phyloP scores from a whole-genome alignment of 2,329 filamentous ascomycete genomes.

The Fusarium sp. region DNA sequence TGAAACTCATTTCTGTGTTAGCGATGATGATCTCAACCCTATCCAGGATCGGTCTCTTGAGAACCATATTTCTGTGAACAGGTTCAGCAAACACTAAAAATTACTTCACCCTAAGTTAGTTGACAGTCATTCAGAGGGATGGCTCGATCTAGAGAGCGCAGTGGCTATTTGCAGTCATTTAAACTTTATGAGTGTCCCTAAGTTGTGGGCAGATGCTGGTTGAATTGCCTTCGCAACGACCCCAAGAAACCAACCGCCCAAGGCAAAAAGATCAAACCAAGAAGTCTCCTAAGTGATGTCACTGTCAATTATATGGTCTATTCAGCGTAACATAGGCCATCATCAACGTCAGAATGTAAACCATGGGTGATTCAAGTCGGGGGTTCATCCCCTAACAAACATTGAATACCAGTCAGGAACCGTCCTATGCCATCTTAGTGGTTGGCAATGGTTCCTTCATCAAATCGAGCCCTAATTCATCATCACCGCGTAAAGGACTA shows the following conservation, averaged over 20 bases:
- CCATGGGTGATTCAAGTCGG: background rate
- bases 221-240: too few relatives aligned
- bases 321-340: background rate
- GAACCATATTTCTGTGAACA: background rate
- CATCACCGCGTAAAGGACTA: background rate
- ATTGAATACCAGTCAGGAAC: background rate
- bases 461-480: background rate
- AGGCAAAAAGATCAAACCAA: background rate
- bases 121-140: too few relatives aligned
- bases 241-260: too few relatives aligned
- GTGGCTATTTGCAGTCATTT: too few relatives aligned
- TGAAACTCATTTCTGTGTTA: background rate
- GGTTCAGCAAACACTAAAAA: too few relatives aligned
- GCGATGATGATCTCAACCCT: background rate
- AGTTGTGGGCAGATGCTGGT: too few relatives aligned
- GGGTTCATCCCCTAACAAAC: background rate
- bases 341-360: background rate
- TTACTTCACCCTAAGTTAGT: too few relatives aligned
- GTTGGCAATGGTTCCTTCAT: background rate
- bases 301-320: accelerated
- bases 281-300: background rate
- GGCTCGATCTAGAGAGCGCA: too few relatives aligned
- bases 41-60: background rate
- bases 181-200: too few relatives aligned
- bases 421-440: background rate